phyloP scores from a whole-genome alignment of 345 rosid species.

The Sonneratia alba region DNA sequence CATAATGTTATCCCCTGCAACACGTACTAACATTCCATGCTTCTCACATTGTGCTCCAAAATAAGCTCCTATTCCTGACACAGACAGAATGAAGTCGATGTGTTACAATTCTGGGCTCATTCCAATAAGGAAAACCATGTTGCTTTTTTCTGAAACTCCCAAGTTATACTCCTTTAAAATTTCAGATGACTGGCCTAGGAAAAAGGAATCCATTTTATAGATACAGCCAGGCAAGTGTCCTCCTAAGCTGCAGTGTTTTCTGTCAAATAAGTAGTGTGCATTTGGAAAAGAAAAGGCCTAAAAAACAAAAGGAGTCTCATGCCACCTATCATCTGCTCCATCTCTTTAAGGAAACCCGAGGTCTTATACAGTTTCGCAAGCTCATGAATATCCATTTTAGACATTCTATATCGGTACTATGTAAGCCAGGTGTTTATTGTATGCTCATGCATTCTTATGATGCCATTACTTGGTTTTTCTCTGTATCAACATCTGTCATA shows the following conservation, averaged over 20 bases:
- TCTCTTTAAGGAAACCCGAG: background rate
- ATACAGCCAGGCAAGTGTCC: background rate
- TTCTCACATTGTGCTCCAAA: slow-evolving; percentile 83
- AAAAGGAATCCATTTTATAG: background rate
- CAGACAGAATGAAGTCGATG: background rate
- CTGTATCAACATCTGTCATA: background rate
- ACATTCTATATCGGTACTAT: no score
- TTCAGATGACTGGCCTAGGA: background rate
- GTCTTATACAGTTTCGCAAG: background rate
- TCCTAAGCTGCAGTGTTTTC: background rate
- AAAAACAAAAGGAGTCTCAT: background rate
- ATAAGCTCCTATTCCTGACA: slow-evolving; percentile 74
- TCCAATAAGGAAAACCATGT: background rate
- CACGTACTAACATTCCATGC: slow-evolving; percentile 78
- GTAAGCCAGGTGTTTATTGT: background rate
- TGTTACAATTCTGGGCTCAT: background rate
- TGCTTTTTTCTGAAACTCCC: no score
- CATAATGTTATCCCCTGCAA: slow-evolving; percentile 80
- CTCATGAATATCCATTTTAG: no score
- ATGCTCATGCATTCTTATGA: background rate
- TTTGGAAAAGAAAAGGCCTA: background rate
- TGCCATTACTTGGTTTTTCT: background rate
- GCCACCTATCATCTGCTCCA: background rate
- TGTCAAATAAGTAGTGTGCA: background rate
- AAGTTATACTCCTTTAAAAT: background rate